A percentile compares a stretch with the other conserved stretches of the same genome.
Evolutionary conservation across 2,329 filamentous ascomycete genomes (phyloP).

Genomic region (Aspergillus ibericus): DNA sequence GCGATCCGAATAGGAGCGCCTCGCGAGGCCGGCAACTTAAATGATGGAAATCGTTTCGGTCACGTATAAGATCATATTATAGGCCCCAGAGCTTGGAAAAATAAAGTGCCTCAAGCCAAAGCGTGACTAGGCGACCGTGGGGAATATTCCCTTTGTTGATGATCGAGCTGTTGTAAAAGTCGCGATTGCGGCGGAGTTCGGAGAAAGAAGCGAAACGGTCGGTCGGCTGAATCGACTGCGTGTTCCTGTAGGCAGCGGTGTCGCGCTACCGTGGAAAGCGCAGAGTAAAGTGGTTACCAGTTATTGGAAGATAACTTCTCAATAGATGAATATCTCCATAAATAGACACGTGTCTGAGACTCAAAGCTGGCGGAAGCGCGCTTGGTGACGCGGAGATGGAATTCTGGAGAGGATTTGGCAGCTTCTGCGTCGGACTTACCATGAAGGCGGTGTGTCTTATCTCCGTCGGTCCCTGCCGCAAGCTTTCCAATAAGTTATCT

Average conservation of each 20-base stretch:
- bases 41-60: background rate
- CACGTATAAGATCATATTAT: background rate
- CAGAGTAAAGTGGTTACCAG: background rate
- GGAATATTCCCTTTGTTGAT: background rate
- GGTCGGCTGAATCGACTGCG: background rate
- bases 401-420: slow-evolving; percentile 14
- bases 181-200: slow-evolving; percentile 11
- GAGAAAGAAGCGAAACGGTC: slow-evolving; percentile 10
- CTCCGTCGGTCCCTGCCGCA: background rate
- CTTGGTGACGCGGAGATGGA: slow-evolving; percentile 6
- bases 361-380: background rate
- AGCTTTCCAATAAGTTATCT: too few species aligned
- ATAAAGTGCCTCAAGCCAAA: background rate
- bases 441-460: slow-evolving; percentile 18
- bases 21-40: background rate
- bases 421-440: slow-evolving; percentile 15
- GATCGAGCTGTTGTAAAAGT: background rate
- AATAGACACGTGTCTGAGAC: background rate
- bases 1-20: background rate
- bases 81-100: too few species aligned
- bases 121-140: background rate
- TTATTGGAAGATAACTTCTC: too few species aligned
- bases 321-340: background rate
- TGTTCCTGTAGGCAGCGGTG: background rate
- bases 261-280: background rate